phyloP scores from a whole-genome alignment of 495 filamentous ascomycete species.

The Hamigera avellanea region DNA sequence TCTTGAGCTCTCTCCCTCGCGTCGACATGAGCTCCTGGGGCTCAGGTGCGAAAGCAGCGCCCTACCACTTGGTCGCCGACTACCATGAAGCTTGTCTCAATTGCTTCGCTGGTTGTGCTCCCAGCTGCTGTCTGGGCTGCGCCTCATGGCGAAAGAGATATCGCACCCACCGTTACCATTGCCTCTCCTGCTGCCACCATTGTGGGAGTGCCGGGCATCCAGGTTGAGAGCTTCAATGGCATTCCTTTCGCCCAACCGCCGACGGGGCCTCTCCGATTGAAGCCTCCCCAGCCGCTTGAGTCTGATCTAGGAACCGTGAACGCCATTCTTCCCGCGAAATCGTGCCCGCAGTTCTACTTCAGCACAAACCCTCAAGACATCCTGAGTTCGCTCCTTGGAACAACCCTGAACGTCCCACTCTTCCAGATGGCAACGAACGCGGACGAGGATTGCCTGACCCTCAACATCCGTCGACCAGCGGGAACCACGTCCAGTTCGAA shows the following conservation, averaged over 20 bases:
- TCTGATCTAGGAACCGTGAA: slow-evolving; percentile 36
- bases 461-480: slow-evolving; percentile 52
- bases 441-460: slow-evolving; percentile 54
- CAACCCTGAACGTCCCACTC: slow-evolving; percentile 43
- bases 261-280: slow-evolving; percentile 44
- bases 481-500: slow-evolving; percentile 42
- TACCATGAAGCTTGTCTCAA: no score
- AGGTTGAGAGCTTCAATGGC: slow-evolving; percentile 46
- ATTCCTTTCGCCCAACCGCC: slow-evolving; percentile 57
- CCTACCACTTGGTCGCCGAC: no score
- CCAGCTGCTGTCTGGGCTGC: slow-evolving; percentile 4
- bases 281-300: slow-evolving; percentile 42
- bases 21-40: no score
- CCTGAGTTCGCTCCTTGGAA: slow-evolving; percentile 33
- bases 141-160: slow-evolving; percentile 11
- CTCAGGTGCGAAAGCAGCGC: no score
- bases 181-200: slow-evolving; percentile 35
- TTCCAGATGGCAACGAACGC: slow-evolving; percentile 36
- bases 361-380: slow-evolving; percentile 27
- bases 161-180: slow-evolving; percentile 32
- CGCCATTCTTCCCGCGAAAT: slow-evolving; percentile 33
- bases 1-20: no score
- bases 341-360: slow-evolving; percentile 44
- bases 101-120: background rate
- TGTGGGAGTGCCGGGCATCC: slow-evolving; percentile 25